These are phyloP conservation scores for Lentithecium fluviatile DNA, from an alignment of 495 filamentous ascomycete species.

Conservation along the genomic window DNA sequence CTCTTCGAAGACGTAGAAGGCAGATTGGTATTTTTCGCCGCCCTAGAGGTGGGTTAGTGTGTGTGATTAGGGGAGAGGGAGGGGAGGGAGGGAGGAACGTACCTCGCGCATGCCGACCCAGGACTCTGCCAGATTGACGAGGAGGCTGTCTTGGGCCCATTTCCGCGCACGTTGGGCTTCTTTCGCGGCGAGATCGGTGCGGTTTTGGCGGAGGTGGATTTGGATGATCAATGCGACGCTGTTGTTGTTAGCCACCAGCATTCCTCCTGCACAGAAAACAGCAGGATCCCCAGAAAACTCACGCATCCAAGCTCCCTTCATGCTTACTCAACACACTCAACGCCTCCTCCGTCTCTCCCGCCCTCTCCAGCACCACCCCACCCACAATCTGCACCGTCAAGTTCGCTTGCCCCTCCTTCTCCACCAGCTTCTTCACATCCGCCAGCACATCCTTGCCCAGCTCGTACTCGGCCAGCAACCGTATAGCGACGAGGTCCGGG, in stretches of 20 bases:
- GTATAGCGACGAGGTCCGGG: conserved; percentile 76
- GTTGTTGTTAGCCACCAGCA: conserved; percentile 8
- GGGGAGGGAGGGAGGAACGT: conserved; percentile 42
- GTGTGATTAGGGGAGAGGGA: neutral
- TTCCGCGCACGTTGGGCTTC: conserved; percentile 85
- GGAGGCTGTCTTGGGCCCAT: conserved; percentile 92
- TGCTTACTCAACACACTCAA: conserved; percentile 74
- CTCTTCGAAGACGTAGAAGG: conserved; percentile 98
- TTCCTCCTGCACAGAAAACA: neutral
- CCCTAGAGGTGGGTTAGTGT: conserved; percentile 50
- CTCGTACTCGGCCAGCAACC: conserved; percentile 70
- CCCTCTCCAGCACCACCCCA: conserved; percentile 73
- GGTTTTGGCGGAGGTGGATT: conserved; percentile 88
- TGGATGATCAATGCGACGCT: conserved; percentile 59
- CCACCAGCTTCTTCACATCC: conserved; percentile 64
- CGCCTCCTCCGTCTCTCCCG: conserved; percentile 79
- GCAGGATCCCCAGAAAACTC: conserved; percentile 43
- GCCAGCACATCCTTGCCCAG: conserved; percentile 52
- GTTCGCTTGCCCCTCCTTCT: conserved; percentile 63
- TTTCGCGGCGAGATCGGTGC: conserved; percentile 83
- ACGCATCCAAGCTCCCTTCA: conserved; percentile 81
- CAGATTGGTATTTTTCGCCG: conserved; percentile 92
- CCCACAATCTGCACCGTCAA: conserved; percentile 74
- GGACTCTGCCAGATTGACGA: conserved; percentile 92
- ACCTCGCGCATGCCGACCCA: conserved; percentile 91